phyloP scores from a whole-genome alignment of 2,329 filamentous ascomycete species.

The Fusarium sp. region DNA sequence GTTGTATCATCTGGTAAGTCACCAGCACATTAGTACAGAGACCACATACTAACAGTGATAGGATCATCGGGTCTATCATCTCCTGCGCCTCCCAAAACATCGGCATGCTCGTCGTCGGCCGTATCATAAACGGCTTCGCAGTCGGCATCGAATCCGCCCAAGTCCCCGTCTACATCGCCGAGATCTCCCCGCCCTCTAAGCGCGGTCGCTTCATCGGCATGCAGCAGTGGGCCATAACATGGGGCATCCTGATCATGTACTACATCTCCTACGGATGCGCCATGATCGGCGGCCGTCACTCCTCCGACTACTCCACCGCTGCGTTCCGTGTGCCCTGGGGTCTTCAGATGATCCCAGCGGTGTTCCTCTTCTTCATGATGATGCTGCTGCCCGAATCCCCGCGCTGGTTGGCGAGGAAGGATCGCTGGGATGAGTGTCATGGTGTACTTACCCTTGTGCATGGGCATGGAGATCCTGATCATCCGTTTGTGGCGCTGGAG shows the following conservation, averaged over 20 bases:
- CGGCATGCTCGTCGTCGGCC: slow-evolving; percentile 53
- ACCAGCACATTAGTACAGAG: accelerated
- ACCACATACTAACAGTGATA: slow-evolving; percentile 23
- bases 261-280: slow-evolving; percentile 74
- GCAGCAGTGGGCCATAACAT: slow-evolving; percentile 77
- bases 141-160: slow-evolving; percentile 74
- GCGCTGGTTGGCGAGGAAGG: slow-evolving; percentile 74
- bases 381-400: slow-evolving; percentile 64
- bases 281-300: slow-evolving; percentile 57
- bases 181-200: slow-evolving; percentile 69
- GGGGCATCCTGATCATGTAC: slow-evolving; percentile 73
- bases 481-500: slow-evolving; percentile 73
- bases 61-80: slow-evolving; percentile 59
- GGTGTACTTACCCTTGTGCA: slow-evolving; percentile 66
- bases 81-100: slow-evolving; percentile 56
- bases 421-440: slow-evolving; percentile 68
- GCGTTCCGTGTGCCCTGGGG: slow-evolving; percentile 72
- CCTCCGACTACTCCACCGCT: slow-evolving; percentile 60
- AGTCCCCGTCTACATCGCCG: slow-evolving; percentile 76
- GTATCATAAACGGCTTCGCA: slow-evolving; percentile 69
- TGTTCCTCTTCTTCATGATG: slow-evolving; percentile 68
- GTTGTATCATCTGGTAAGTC: slow-evolving; percentile 59
- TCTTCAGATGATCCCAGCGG: slow-evolving; percentile 65
- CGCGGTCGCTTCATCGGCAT: slow-evolving; percentile 55
- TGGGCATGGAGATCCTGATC: slow-evolving; percentile 70